Conservation (phyloP, 768 basidiomycete species). For the Rhodotorula kratochvilovae region DNA sequence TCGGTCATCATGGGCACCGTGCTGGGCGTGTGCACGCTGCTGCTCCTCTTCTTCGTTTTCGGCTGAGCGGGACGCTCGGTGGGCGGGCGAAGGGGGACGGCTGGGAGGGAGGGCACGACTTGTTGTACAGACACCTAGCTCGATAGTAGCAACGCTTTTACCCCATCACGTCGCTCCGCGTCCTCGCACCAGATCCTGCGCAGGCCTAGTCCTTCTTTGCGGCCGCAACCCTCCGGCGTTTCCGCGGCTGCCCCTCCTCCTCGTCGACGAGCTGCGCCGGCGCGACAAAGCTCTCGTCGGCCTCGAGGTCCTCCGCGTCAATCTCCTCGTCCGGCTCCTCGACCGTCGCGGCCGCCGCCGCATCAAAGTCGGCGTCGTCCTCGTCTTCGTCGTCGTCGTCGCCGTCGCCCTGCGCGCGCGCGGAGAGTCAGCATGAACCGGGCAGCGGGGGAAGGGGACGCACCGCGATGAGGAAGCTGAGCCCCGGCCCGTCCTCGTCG, state of each 20-base stretch:
- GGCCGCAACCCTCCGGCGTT: constrained; percentile 16
- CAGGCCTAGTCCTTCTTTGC: constrained; percentile 51
- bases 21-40: constrained; percentile 76
- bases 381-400: constrained; percentile 35
- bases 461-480: constrained; percentile 31
- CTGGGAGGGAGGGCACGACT: background rate
- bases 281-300: constrained; percentile 21
- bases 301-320: constrained; percentile 22
- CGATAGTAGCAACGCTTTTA: background rate
- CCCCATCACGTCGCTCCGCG: background rate
- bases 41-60: constrained; percentile 47
- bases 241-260: constrained; percentile 18
- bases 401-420: background rate
- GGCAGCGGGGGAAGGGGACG: background rate
- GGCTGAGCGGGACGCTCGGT: constrained; percentile 18
- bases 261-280: constrained; percentile 2
- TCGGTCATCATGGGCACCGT: constrained; percentile 79
- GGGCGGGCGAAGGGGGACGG: background rate
- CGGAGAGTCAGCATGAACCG: background rate
- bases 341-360: constrained; percentile 11
- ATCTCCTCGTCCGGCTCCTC: constrained; percentile 35
- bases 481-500: constrained; percentile 34
- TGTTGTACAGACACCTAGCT: constrained; percentile 3
- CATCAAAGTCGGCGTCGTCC: constrained; percentile 30
- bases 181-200: background rate